These are phyloP conservation scores for Dioscorea alata DNA, from an alignment of 106 monocot genomes.

Conservation along the genomic window DNA sequence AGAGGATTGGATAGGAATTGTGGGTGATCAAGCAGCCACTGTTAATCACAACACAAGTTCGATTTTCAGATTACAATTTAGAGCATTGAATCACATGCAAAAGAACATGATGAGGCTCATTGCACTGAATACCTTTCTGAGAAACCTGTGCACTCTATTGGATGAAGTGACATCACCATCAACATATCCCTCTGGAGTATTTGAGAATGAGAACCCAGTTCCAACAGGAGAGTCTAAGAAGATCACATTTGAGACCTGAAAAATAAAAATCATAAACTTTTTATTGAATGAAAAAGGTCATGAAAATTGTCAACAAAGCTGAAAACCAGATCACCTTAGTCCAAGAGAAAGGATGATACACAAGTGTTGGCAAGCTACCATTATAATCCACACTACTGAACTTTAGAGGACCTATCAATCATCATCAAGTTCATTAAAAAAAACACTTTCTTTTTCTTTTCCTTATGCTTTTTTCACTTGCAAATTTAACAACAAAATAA, in stretches of 20 bases:
- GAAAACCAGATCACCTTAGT: slow-evolving; percentile 32
- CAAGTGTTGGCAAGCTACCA: slow-evolving; percentile 34
- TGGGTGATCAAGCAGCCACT: no score
- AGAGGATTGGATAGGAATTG: no score
- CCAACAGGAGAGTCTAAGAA: slow-evolving; percentile 67
- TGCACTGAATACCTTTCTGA: slow-evolving; percentile 35
- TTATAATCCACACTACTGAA: slow-evolving; percentile 20
- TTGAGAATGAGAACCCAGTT: slow-evolving; percentile 63
- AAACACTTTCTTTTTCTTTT: no score
- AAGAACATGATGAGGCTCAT: no score
- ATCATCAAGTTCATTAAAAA: no score
- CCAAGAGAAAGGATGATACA: slow-evolving; percentile 32
- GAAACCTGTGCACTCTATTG: slow-evolving; percentile 20
- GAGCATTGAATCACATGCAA: no score
- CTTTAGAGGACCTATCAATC: slow-evolving; percentile 31
- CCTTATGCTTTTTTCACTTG: no score
- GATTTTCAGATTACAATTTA: no score
- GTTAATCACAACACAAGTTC: no score
- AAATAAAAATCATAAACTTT: neutral
- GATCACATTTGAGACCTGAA: slow-evolving; percentile 38
- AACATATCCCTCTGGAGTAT: slow-evolving; percentile 17
- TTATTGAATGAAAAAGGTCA: no score
- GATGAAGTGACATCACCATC: slow-evolving; percentile 21
- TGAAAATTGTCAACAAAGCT: no score
- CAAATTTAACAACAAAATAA: no score